Evolutionary conservation across 768 basidiomycete genomes (phyloP), one percentile per base, ranked within the genome.

Genomic region (Cystofilobasidium capitatum): DNA sequence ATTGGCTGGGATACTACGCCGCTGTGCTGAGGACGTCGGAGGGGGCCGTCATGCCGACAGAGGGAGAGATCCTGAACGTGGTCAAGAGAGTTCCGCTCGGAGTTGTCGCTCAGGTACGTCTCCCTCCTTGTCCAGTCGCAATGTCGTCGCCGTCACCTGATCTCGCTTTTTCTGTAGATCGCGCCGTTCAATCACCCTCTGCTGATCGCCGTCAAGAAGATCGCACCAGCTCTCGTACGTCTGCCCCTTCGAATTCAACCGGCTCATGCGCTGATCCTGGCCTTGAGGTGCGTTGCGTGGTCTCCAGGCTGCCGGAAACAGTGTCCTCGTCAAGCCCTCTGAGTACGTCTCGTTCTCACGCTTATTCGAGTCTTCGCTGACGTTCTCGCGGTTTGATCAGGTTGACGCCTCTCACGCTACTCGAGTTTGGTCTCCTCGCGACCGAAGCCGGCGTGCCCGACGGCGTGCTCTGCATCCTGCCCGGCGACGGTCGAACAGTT

Each of bases 181-280:
- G 69, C 89, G 87, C 88, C 89, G 2, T 91, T 91, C 76, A 92
- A 92, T 71, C 89, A 92, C 71, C 90, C 90, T 0, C 78, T 92
- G n/a, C 76, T 92, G 40, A 92, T 92, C 70, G 88, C 88, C 2
- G 75, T 91, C 62, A 92, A 92, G 80, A 92, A 92, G 77, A 86
- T 91, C 64, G 88, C 86, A 0, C 88, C 88, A 7, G 89, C 88
- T 0, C 79, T 91, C 33, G 29, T 55, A 17, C n/a, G n/a, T 26
- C 10, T 5, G n/a, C 24, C 45, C 12, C 22, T 24, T 47, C 24
- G 47, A 49, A 16, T 49, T 16, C 6, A 16, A 24, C 47, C 20
- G 26, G 47, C 22, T 24, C 26, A 24, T 22, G 12, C 40, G 40
- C 40, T 20, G 40, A 10, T 42, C 40, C 40, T 20, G 10, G 10